Evolutionary conservation across 2,329 filamentous ascomycete species (phyloP), one percentile per base, ranked within the genome.

Genomic region (Claviceps spartinae): DNA sequence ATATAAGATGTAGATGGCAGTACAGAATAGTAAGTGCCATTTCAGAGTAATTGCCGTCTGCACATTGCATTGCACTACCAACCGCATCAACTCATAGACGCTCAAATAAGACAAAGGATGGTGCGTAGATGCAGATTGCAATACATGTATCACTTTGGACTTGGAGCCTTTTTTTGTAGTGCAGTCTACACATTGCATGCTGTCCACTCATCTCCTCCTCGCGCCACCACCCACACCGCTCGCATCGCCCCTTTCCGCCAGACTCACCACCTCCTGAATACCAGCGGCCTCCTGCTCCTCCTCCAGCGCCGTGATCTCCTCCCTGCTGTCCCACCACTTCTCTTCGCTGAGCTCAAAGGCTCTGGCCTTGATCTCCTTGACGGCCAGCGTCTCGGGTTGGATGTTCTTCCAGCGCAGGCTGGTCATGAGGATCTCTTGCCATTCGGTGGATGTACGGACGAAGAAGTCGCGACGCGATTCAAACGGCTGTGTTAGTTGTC

Each of bases 271-370:
- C 71, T 97, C 93, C 16, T 89, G 87, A 66, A 97, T 96, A 9
- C 93, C 90, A 37, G 89, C 88, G 48, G 86, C 90, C 68, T 96
- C 91, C 72, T 97, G 89, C 71, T 96, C 91, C 68, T 96, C 91
- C 69, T 98, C 93, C 62, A 97, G 69, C 6, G 82, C 85, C 51
- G 83, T 85, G 58, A 98, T 86, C 70, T 97, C 91, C 71, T 98
- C 93, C 60, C 93, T 79, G 64, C 85, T 89, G 73, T 96, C 93
- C 93, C 93, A 98, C 93, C 93, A 98, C 67, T 95, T 95, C 70
- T 90, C 86, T 68, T 98, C 93, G 42, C 90, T 90, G 57, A 88
- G 77, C 63, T 88, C 85, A 65, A 96, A 98, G 1, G 89, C 93
- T 64, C 82, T 83, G 61, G 90, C 85, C 67, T 95, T 89, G 61